Conservation (phyloP, 2,329 filamentous ascomycete species). For the Mycocentrospora acerina region DNA sequence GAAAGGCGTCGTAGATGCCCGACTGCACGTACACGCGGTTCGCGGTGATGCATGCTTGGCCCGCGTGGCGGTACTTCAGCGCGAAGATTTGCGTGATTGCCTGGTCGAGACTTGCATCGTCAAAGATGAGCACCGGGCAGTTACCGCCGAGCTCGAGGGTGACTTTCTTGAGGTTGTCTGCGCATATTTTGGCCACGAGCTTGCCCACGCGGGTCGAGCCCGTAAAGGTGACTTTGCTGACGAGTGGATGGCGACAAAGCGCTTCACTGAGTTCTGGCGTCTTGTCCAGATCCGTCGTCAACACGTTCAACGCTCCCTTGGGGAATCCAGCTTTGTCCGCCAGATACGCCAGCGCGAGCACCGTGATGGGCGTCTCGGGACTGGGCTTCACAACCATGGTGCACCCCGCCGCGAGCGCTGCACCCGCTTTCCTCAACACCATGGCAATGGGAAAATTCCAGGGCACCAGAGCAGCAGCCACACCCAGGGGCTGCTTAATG, state of each 20-base stretch:
- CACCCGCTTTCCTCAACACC: slow-evolving; percentile 67
- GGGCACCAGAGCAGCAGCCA: slow-evolving; percentile 67
- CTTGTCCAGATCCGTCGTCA: slow-evolving; percentile 60
- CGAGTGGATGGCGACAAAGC: slow-evolving; percentile 58
- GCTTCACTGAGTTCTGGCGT: slow-evolving; percentile 57
- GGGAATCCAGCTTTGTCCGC: slow-evolving; percentile 51
- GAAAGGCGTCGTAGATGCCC: slow-evolving; percentile 63
- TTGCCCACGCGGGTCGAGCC: slow-evolving; percentile 61
- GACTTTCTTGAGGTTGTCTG: slow-evolving; percentile 63
- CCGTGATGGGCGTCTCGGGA: slow-evolving; percentile 44
- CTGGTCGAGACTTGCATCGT: slow-evolving; percentile 63
- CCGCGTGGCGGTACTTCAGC: slow-evolving; percentile 61
- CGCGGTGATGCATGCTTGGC: slow-evolving; percentile 66
- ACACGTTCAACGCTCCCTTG: slow-evolving; percentile 61
- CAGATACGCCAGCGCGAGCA: slow-evolving; percentile 42
- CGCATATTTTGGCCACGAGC: slow-evolving; percentile 61
- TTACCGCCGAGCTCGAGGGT: slow-evolving; percentile 67
- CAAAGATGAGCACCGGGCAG: slow-evolving; percentile 65
- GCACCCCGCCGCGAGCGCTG: slow-evolving; percentile 70
- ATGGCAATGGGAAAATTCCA: slow-evolving; percentile 74
- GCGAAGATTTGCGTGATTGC: slow-evolving; percentile 50
- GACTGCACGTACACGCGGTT: slow-evolving; percentile 67
- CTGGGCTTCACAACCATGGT: slow-evolving; percentile 64
- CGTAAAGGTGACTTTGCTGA: slow-evolving; percentile 66
- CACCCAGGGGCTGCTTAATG: slow-evolving; percentile 73